Evolutionary conservation across 345 rosid species (phyloP), one percentile per base, ranked within the genome.

Genomic region (Aquilaria sinensis): DNA sequence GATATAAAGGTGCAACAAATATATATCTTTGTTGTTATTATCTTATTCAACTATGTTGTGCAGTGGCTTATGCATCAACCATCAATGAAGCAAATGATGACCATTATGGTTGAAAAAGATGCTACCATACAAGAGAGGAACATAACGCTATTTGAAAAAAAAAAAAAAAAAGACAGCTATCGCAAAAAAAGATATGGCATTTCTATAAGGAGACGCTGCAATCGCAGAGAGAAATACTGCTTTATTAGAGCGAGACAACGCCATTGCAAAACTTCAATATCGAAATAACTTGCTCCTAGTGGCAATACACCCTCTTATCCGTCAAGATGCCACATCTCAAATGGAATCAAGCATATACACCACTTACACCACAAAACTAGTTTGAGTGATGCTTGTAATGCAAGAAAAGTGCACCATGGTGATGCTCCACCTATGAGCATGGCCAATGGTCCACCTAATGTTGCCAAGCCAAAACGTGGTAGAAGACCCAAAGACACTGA

Each of bases 61-160:
- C 87, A 94, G 97, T 88, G 96, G 97, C 71, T 87, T 78, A 78
- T 87, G 91, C 99, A 85, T 75, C 99, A 89, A 80, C 99, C 97
- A 53, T 87, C 99, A 15, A 95, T 95, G 99, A 95, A 95, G 81
- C 99, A 95, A 80, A 90, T 95, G 58, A 95, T 95, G 97, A 75
- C 84, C 56, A 84, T 95, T 60, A 89, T 95, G 84, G 96, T 96
- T 31, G 99, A 95, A 80, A 83, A 97, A 31, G 99, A 95, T 79
- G 96, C 91, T 57, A 96, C 97, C 10, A 72, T 95, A 41, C 96
- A 87, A 65, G 99, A 95, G 73, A 85, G 92, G 74, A 87, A 95
- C 57, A 72, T 87, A 58, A 97, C 97, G 14, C 57, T 95, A 64
- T 84, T 97, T 13, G 99, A 95, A 71, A 1, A 23, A 23, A 23